These are phyloP conservation scores for Penicillium digitatum DNA, from an alignment of 2,329 filamentous ascomycete genomes.

Conservation along the genomic window DNA sequence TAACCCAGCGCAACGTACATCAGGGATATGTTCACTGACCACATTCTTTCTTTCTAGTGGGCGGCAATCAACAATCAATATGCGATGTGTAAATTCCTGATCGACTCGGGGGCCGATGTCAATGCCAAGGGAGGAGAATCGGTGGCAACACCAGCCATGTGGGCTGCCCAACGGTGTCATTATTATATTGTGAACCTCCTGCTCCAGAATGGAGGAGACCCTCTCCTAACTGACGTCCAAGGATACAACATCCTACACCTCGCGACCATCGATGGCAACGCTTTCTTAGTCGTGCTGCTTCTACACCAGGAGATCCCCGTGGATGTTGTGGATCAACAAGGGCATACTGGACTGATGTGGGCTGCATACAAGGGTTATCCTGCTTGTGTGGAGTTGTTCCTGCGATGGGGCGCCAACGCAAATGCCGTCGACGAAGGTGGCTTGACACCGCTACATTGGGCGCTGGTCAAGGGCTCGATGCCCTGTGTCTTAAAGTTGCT, in stretches of 20 bases:
- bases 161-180: slow-evolving; percentile 93
- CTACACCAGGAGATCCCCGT: slow-evolving; percentile 94
- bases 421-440: slow-evolving; percentile 87
- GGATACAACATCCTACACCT: slow-evolving; percentile 98
- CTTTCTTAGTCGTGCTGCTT: slow-evolving; percentile 80
- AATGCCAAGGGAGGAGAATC: slow-evolving; percentile 96
- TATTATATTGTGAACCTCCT: slow-evolving; percentile 95
- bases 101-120: slow-evolving; percentile 80
- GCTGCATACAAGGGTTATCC: slow-evolving; percentile 96
- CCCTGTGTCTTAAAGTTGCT: slow-evolving; percentile 89
- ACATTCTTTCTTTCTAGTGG: slow-evolving; percentile 60
- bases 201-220: slow-evolving; percentile 86
- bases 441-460: slow-evolving; percentile 94
- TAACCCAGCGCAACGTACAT: not conserved
- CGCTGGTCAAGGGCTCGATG: slow-evolving; percentile 85
- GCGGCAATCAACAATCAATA: slow-evolving; percentile 98
- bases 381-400: slow-evolving; percentile 82
- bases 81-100: slow-evolving; percentile 91
- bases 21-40: slow-evolving; percentile 8
- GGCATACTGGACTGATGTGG: slow-evolving; percentile 97
- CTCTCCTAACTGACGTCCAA: slow-evolving; percentile 85
- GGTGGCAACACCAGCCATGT: slow-evolving; percentile 87
- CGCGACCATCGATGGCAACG: slow-evolving; percentile 94
- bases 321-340: slow-evolving; percentile 81
- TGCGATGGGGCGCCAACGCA: slow-evolving; percentile 93